A percentile compares a stretch with the other conserved stretches of the same genome.
These are phyloP conservation scores for Suillus fuscotomentosus DNA, from an alignment of 768 basidiomycete genomes.

Conservation along the genomic window DNA sequence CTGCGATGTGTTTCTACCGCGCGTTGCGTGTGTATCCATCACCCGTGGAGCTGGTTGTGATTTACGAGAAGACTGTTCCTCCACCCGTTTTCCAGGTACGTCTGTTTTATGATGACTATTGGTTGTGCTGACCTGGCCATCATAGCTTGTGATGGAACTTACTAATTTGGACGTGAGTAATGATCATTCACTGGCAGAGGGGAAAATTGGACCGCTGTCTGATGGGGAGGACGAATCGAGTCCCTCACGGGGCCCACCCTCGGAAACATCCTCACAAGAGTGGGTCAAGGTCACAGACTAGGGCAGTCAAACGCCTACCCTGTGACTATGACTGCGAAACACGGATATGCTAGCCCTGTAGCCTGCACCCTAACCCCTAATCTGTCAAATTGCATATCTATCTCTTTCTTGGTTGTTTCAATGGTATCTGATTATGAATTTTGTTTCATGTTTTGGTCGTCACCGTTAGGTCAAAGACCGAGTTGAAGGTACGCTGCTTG, in stretches of 20 bases:
- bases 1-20: slow-evolving; percentile 90
- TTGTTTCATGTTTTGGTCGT: slow-evolving; percentile 27
- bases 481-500: slow-evolving; percentile 68
- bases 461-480: slow-evolving; percentile 55
- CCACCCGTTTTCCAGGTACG: slow-evolving; percentile 74
- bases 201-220: slow-evolving; percentile 24
- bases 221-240: slow-evolving; percentile 58
- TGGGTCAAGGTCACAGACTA: slow-evolving; percentile 88
- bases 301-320: slow-evolving; percentile 51
- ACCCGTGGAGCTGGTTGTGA: slow-evolving; percentile 90
- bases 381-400: slow-evolving; percentile 16
- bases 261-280: slow-evolving; percentile 86
- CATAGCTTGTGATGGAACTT: slow-evolving; percentile 74
- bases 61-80: slow-evolving; percentile 91
- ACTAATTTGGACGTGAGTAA: slow-evolving; percentile 87
- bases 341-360: slow-evolving; percentile 22
- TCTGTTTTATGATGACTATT: slow-evolving; percentile 4
- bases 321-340: slow-evolving; percentile 36
- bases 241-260: slow-evolving; percentile 69
- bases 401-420: slow-evolving; percentile 18
- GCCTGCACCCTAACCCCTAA: slow-evolving; percentile 19
- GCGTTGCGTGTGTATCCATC: slow-evolving; percentile 94
- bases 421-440: slow-evolving; percentile 57
- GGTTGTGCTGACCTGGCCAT: slow-evolving; percentile 6
- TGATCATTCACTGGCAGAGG: slow-evolving; percentile 39